These are phyloP conservation scores for Fusarium compactum DNA, from an alignment of 2,329 filamentous ascomycete species.

Conservation along the genomic window DNA sequence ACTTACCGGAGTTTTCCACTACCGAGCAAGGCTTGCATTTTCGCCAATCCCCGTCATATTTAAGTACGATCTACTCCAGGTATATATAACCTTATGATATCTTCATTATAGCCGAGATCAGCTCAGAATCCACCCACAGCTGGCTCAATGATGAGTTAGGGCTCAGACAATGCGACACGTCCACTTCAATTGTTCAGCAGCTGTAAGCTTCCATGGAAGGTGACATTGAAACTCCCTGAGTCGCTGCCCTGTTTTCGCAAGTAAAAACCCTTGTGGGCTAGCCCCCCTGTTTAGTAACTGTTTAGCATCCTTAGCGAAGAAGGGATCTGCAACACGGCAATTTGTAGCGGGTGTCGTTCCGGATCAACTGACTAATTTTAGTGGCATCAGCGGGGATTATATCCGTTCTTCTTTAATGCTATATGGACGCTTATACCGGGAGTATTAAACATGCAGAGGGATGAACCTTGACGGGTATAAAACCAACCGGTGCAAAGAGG, in stretches of 20 bases:
- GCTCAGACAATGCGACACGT: background rate
- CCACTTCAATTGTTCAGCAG: background rate
- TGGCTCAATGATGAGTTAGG: background rate
- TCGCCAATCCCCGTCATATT: background rate
- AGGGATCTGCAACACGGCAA: slow-evolving; percentile 12
- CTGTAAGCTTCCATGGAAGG: background rate
- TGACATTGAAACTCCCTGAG: background rate
- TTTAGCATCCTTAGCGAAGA: background rate
- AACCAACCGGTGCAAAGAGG: background rate
- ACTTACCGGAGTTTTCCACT: background rate
- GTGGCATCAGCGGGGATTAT: background rate
- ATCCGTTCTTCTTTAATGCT: background rate
- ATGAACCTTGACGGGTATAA: background rate
- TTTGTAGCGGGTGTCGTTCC: background rate
- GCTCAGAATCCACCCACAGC: background rate
- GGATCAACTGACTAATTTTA: slow-evolving; percentile 9
- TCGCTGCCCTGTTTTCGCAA: background rate
- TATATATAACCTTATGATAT: background rate
- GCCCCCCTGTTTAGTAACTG: background rate
- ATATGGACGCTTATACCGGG: background rate
- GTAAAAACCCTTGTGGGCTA: background rate
- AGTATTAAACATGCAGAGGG: background rate
- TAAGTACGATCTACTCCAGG: background rate
- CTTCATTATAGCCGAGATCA: slow-evolving; percentile 1
- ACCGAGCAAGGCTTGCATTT: background rate